These are phyloP conservation scores for Bruguiera parviflora DNA, from an alignment of 345 rosid genomes.

Conservation along the genomic window DNA sequence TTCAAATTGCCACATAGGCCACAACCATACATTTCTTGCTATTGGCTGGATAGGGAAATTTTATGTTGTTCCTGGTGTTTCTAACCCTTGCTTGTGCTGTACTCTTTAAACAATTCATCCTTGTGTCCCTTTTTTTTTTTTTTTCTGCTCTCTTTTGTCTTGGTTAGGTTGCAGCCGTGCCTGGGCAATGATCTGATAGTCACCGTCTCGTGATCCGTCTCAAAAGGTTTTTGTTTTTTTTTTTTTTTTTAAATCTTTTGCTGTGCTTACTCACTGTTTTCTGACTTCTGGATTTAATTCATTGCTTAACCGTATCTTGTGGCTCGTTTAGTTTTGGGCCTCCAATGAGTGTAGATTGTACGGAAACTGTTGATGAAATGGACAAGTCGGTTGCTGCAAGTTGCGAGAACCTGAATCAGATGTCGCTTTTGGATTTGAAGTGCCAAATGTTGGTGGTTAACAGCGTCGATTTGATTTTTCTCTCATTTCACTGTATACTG, in stretches of 20 bases:
- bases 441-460: slow-evolving; percentile 3
- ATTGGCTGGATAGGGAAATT: slow-evolving; percentile 35
- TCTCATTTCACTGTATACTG: too few species aligned
- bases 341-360: slow-evolving; percentile 34
- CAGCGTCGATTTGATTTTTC: slow-evolving; percentile 5
- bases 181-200: slow-evolving; percentile 27
- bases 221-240: slow-evolving; percentile 21
- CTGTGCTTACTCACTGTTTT: not conserved
- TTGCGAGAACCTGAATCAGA: slow-evolving; percentile 16
- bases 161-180: slow-evolving; percentile 41
- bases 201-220: slow-evolving; percentile 24
- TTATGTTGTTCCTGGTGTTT: slow-evolving; percentile 20
- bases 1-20: slow-evolving; percentile 15
- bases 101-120: not conserved
- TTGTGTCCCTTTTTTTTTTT: not conserved
- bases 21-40: slow-evolving; percentile 26
- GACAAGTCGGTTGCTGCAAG: slow-evolving; percentile 35
- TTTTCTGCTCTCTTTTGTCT: not conserved
- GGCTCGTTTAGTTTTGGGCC: slow-evolving; percentile 19
- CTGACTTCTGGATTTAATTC: not conserved
- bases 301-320: slow-evolving; percentile 5
- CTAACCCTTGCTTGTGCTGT: slow-evolving; percentile 21
- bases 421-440: slow-evolving; percentile 9
- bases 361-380: slow-evolving; percentile 34
- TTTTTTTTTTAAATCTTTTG: too few species aligned